Base-by-base conservation (phyloP, 2,329 filamentous ascomycete genomes). In the Calycina herbarum region DNA sequence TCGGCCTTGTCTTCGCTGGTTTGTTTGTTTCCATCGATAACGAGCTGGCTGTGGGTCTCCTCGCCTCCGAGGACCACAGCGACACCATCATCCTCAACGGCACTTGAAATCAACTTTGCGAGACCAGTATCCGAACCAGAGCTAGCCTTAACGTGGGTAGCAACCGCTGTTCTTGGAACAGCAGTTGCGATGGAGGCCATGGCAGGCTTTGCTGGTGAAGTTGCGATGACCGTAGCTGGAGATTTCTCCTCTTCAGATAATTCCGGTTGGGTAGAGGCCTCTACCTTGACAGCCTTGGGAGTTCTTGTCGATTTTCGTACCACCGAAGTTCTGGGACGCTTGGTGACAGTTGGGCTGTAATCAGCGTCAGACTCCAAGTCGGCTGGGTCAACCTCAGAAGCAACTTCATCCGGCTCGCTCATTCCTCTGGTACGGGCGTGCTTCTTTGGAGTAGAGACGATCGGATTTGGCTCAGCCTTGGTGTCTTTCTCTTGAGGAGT, bases 311-410 rank as follows among this genome's bases (percentile, higher is more conserved):
- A 24, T 27, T 54, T 54, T 13, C 48, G 48, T 3, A 54, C 48
- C 8, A 8, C 20, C 5, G n/a, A 20, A 24, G 20, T 27, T 40
- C 20, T 24, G 8, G 48, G 8, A 24, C 48, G 48, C 48, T 54
- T 54, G 7, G 8, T 31, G 24, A 40, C 57, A 15, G 29, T 20
- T 8, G 66, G 66, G 17, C 59, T 20, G 17, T 68, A 68, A 5
- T 68, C 66, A 4, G 62, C 66, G 5, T 68, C 66, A 7, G 64
- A 64, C 8, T 60, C 59, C 27, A 68, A 40, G 11, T 66, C 66
- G 0, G 35, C 42, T 20, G 64, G 58, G 17, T 64, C 64, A 33
- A 51, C 59, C 29, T 45, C 54, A 5, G 38, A 40, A 17, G 38
- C 13, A 40, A 40, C 13, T 59, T 59, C 57, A 7, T 27, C 35